These are phyloP conservation scores for Aspergillus sp. DNA, from an alignment of 2,329 filamentous ascomycete genomes.

Conservation along the genomic window DNA sequence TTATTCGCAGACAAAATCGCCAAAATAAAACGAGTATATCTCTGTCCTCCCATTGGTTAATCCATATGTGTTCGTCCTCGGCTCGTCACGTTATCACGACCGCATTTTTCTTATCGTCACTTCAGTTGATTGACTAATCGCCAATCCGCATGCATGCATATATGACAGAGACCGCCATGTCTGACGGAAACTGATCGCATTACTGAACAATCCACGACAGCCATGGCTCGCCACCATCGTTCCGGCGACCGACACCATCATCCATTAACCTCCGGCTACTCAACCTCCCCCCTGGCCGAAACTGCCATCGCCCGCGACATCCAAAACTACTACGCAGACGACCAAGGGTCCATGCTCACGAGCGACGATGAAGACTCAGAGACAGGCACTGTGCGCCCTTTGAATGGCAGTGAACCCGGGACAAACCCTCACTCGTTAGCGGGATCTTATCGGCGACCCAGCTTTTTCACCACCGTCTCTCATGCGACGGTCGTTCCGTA, in stretches of 20 bases:
- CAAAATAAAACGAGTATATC: not conserved
- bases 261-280: conserved; percentile 46
- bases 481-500: conserved; percentile 61
- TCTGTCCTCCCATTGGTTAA: not conserved
- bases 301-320: conserved; percentile 61
- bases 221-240: not conserved
- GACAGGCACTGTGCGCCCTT: conserved; percentile 35
- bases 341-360: conserved; percentile 37
- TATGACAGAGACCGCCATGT: not conserved
- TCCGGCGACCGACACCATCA: conserved; percentile 11
- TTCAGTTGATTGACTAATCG: not conserved
- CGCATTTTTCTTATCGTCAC: not conserved
- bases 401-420: conserved; percentile 27
- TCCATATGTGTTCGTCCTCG: not conserved
- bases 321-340: conserved; percentile 53
- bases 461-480: conserved; percentile 65
- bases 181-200: not conserved
- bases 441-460: conserved; percentile 67
- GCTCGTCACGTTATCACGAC: not conserved
- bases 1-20: too few relatives aligned
- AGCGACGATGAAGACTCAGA: conserved; percentile 35
- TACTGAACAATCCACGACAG: not conserved
- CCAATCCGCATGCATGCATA: conserved; percentile 1
- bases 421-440: conserved; percentile 46
- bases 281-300: conserved; percentile 57